Evolutionary conservation across 495 filamentous ascomycete species (phyloP), one percentile per base, ranked within the genome.

Genomic region (Podospora bellae-mahoneyi): DNA sequence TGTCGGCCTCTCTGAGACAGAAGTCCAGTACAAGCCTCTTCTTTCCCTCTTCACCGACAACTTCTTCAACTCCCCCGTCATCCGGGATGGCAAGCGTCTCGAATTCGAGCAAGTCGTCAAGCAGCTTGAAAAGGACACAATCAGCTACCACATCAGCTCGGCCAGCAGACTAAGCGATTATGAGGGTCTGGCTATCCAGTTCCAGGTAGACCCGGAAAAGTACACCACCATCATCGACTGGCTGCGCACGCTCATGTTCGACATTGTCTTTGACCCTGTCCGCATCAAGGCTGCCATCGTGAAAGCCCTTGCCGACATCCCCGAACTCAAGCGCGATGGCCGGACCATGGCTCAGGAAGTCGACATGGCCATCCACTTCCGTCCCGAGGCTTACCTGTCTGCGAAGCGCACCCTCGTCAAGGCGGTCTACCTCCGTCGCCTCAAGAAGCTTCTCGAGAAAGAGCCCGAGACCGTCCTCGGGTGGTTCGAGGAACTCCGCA

Each of bases 41-140:
- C 79, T 98, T 16, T 82, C 91, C 0, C 83, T 98, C 26, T 98
- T 94, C 75, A 87, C 89, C 28, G 91, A 92, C 66, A 96, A 93
- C 69, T 96, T 97, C 83, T 99, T 98, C 82, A 93, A 91, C 74
- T 91, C 92, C 0, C 94, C 94, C 0, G 88, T 99, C 60, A 78
- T 84, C 74, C 88, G 87, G n/a, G 84, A 93, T 74, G 93, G 91
- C 58, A 82, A 92, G 74, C 85, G 83, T 10, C 80, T 99, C 18
- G 88, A 91, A 68, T 99, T 97, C 75, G 96, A 98, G 73, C 84
- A 96, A 62, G 92, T 98, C 27, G 92, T 97, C 16, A 90, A 91
- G 67, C 87, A 92, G 68, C 81, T 99, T 27, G 96, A 98, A 77
- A 87, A 89, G 73, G 94, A 97, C 72, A 98, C 96, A 0, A 89